Evolutionary conservation across 306 rosid species (phyloP), one percentile per base, ranked within the genome.

Genomic region (Astragalus glycyphyllos): DNA sequence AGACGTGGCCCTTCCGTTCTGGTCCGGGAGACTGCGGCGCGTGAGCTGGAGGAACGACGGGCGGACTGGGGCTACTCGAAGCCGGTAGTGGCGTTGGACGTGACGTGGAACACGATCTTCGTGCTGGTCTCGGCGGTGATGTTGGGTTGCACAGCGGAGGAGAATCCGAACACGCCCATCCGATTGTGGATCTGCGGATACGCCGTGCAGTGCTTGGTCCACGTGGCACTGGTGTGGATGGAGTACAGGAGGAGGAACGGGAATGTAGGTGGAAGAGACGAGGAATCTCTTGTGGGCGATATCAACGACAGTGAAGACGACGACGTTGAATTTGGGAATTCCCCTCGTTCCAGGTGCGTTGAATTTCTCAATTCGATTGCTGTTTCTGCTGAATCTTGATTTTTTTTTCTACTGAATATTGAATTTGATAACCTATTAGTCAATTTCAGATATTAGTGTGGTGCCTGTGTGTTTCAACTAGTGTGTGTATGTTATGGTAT

Each of bases 1-100:
- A 86, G 89, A 20, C 88, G 97, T 0, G 96, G 90, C 0, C 90
- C 96, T 2, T 91, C 99, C 38, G 77, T 94, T 84, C 71, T 89
- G 23, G 99, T 94, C 17, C 76, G 99, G n/a, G 99, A 94, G 81
- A 89, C 99, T 3, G 99, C 99, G 3, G 99, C 99, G 3, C 89
- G 91, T 1, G 76, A 94, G 76, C 89, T 94, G 10, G 97, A 89
- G 65, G 92, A 91, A 80, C 89, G 99, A 8, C 84, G 99, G 32
- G 88, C 88, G 17, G 96, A 91, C 71, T 94, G 97, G 99, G 99
- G 97, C 0, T 94, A 94, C 81, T 94, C 99, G 72, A 90, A 84
- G 86, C 99, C 97, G 5, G 96, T 94, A 48, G 97, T 91, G 57
- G 90, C 88, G 16, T 81, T 94, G 12, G 97, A 91, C 79, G 75